A percentile compares a stretch with the other conserved stretches of the same genome.
Evolutionary conservation across 1,284 basidiomycete genomes (phyloP).

Genomic region (Somion occarium): DNA sequence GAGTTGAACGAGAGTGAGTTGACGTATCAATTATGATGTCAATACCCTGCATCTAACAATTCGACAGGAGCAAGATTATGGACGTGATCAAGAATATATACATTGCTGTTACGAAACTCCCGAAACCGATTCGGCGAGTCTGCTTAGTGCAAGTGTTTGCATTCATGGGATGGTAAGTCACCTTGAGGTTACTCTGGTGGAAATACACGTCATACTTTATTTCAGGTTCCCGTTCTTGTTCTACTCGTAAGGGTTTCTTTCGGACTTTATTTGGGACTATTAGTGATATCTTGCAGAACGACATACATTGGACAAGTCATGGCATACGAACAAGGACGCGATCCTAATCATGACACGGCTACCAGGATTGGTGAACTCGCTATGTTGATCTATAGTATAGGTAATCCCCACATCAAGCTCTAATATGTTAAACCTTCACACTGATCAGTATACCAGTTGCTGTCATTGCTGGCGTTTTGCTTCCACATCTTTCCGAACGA

Average conservation of each 20-base stretch:
- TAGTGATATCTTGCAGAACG: slow-evolving; percentile 43
- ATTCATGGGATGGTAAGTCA: slow-evolving; percentile 88
- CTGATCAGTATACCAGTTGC: slow-evolving; percentile 53
- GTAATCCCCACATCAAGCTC: slow-evolving; percentile 34
- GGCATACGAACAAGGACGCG: slow-evolving; percentile 67
- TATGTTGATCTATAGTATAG: slow-evolving; percentile 86
- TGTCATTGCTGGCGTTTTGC: slow-evolving; percentile 74
- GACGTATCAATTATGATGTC: not conserved
- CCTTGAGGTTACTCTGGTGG: slow-evolving; percentile 8
- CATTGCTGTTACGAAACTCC: slow-evolving; percentile 68
- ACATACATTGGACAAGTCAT: slow-evolving; percentile 91
- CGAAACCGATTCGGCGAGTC: slow-evolving; percentile 79
- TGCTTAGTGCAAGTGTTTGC: slow-evolving; percentile 90
- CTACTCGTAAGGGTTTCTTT: slow-evolving; percentile 63
- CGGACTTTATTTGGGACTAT: slow-evolving; percentile 5
- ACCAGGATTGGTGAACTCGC: slow-evolving; percentile 87
- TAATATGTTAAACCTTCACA: slow-evolving; percentile 6
- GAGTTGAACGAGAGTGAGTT: slow-evolving; percentile 39
- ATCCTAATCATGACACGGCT: slow-evolving; percentile 77
- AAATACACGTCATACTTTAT: not conserved
- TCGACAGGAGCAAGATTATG: slow-evolving; percentile 38
- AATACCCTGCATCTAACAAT: slow-evolving; percentile 7
- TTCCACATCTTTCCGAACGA: slow-evolving; percentile 79
- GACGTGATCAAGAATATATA: slow-evolving; percentile 77
- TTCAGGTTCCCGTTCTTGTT: slow-evolving; percentile 91